Evolutionary conservation across 2,329 filamentous ascomycete species (phyloP).

Genomic region (Arthroderma uncinatum): DNA sequence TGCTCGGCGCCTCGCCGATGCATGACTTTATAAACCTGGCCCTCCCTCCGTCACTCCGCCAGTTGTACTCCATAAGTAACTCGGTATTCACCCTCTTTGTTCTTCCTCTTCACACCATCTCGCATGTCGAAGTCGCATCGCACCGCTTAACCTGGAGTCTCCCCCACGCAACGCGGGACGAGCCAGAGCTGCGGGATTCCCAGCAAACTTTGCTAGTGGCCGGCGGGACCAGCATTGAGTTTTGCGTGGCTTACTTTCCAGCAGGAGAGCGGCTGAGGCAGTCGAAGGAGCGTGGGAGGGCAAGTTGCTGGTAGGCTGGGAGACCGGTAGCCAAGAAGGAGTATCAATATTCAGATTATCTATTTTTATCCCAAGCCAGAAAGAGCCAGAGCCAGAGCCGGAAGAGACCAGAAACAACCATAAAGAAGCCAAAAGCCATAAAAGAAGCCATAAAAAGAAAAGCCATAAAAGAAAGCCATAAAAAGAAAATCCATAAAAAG

Average conservation of each 20-base stretch:
- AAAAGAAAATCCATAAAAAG: not conserved
- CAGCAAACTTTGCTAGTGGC: not conserved
- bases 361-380: not conserved
- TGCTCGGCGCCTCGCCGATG: no score
- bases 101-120: not conserved
- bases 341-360: not conserved
- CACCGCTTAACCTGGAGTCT: no score
- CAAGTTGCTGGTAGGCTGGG: no score
- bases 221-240: not conserved
- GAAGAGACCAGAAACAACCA: no score
- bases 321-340: no score
- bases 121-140: no score
- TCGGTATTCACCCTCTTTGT: not conserved
- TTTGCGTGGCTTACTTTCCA: not conserved
- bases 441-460: not conserved
- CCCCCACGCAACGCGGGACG: conserved; percentile 1
- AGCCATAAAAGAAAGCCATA: not conserved
- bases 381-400: no score
- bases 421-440: not conserved
- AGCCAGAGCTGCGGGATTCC: not conserved
- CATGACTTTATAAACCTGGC: no score
- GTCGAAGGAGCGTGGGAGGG: no score
- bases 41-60: no score
- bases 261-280: not conserved
- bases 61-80: no score